phyloP scores from a whole-genome alignment of 2,329 filamentous ascomycete species.

The Westerdykella sp. region DNA sequence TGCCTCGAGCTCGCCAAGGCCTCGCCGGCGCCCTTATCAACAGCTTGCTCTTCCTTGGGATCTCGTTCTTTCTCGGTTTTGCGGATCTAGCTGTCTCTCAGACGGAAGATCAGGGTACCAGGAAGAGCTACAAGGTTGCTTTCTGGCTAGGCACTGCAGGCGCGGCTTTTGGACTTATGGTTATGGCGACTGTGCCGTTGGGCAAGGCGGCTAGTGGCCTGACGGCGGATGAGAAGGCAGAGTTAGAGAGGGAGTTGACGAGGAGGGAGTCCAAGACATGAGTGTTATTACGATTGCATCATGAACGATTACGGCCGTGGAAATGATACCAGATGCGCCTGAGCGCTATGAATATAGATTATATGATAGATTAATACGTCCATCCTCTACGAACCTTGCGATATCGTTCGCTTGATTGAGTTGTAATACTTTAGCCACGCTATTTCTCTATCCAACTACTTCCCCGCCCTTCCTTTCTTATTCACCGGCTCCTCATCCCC shows the following conservation, averaged over 20 bases:
- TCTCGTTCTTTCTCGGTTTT: slow-evolving; percentile 32
- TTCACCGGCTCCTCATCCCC: not conserved
- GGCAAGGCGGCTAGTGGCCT: slow-evolving; percentile 33
- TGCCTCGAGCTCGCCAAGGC: slow-evolving; percentile 31
- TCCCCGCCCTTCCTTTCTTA: not conserved
- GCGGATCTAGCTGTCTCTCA: slow-evolving; percentile 33
- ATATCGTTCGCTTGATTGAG: too few species aligned
- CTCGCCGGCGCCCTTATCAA: slow-evolving; percentile 35
- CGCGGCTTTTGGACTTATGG: slow-evolving; percentile 22
- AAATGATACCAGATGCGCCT: too few species aligned
- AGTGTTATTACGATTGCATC: not conserved
- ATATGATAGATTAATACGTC: too few species aligned
- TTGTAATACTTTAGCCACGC: too few species aligned
- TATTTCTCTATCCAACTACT: not conserved
- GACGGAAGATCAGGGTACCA: slow-evolving; percentile 23
- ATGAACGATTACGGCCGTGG: too few species aligned
- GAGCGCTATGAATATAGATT: too few species aligned
- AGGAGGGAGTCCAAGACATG: slow-evolving; percentile 10
- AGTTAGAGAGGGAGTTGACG: slow-evolving; percentile 26
- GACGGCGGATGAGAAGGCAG: slow-evolving; percentile 27
- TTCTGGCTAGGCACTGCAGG: slow-evolving; percentile 34
- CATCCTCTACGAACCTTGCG: too few species aligned
- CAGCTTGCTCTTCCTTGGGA: slow-evolving; percentile 32
- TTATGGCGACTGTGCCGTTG: slow-evolving; percentile 35
- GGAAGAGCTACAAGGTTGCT: slow-evolving; percentile 32